Conservation (phyloP, 2,329 filamentous ascomycete genomes). For the Zasmidium citrigriseum region DNA sequence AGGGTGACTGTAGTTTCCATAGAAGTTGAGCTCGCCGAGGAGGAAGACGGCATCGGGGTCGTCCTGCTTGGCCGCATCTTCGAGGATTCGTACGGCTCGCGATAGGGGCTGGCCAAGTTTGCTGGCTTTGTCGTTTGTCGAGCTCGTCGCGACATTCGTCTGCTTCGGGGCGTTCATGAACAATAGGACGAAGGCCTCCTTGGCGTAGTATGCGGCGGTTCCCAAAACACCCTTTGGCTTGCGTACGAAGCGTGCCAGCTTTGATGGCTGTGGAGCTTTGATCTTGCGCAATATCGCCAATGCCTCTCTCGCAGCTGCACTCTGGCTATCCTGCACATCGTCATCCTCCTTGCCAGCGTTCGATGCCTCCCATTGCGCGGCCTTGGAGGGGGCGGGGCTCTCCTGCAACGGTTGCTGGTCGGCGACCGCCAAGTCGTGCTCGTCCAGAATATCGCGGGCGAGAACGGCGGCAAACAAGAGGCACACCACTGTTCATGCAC, state of each 20-base stretch:
- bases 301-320: conserved; percentile 39
- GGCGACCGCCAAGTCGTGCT: conserved; percentile 10
- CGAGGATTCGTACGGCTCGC: conserved; percentile 60
- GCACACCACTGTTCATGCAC: conserved; percentile 14
- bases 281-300: conserved; percentile 43
- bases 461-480: conserved; percentile 17
- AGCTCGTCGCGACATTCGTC: conserved; percentile 40
- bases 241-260: conserved; percentile 41
- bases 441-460: conserved; percentile 13
- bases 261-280: conserved; percentile 40
- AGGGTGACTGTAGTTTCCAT: conserved; percentile 89
- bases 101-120: conserved; percentile 55
- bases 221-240: conserved; percentile 62
- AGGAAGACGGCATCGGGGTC: conserved; percentile 84
- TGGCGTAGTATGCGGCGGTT: conserved; percentile 60
- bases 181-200: conserved; percentile 62
- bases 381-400: conserved; percentile 6
- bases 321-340: conserved; percentile 6
- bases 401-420: conserved; percentile 10
- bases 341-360: conserved; percentile 1
- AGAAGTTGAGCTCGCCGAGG: conserved; percentile 93
- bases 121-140: conserved; percentile 40
- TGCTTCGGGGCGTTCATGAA: conserved; percentile 64
- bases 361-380: conserved; percentile 8
- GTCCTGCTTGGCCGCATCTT: conserved; percentile 56